phyloP scores from a whole-genome alignment of 352 stramenopile species.

The Lagenidium sp. region DNA sequence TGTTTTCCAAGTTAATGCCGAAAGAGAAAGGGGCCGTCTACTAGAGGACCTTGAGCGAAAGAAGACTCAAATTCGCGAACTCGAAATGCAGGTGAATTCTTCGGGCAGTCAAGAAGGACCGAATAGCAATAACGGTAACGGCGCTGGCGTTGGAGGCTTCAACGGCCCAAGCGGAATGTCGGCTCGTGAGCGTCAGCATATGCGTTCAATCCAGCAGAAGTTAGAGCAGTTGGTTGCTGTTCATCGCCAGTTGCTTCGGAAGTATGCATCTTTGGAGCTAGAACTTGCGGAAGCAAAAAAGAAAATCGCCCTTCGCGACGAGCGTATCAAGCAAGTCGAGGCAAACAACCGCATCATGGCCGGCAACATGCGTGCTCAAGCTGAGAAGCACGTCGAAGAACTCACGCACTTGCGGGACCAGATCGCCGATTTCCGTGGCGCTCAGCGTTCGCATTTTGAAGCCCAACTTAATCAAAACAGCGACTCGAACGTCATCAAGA shows the following conservation, averaged over 20 bases:
- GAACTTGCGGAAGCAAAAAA: constrained; percentile 84
- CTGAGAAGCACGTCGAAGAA: constrained; percentile 85
- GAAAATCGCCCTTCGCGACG: constrained; percentile 84
- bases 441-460: constrained; percentile 72
- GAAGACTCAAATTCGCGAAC: constrained; percentile 40
- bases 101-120: no score
- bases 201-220: constrained; percentile 87
- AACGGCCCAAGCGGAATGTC: constrained; percentile 54
- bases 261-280: constrained; percentile 86
- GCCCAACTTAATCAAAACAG: constrained; percentile 46
- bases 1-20: constrained; percentile 32
- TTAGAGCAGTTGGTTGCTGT: constrained; percentile 88
- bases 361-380: constrained; percentile 82
- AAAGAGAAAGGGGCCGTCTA: constrained; percentile 52
- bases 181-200: constrained; percentile 73
- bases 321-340: constrained; percentile 88
- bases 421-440: constrained; percentile 73
- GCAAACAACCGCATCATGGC: constrained; percentile 82
- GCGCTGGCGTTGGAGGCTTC: not conserved
- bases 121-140: constrained; percentile 1
- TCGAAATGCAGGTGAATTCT: constrained; percentile 53
- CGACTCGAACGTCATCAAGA: constrained; percentile 44
- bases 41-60: constrained; percentile 67
- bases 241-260: constrained; percentile 84
- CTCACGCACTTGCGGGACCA: constrained; percentile 79